These are phyloP conservation scores for Angomonas deanei DNA, from an alignment of 208 protist species.

Conservation along the genomic window DNA sequence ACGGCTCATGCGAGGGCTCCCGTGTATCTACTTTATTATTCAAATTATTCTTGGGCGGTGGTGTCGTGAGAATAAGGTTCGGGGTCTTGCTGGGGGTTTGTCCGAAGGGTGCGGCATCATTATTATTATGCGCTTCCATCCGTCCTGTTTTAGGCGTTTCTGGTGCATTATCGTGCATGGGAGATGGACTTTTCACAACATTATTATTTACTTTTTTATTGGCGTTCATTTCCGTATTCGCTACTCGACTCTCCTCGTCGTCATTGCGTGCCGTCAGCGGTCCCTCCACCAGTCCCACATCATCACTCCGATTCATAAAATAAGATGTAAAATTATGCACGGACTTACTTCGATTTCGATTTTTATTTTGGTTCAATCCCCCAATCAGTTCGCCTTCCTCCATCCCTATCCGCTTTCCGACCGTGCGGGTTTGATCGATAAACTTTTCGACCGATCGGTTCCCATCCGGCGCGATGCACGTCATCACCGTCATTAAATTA, in stretches of 20 bases:
- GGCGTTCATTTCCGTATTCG: too few relatives aligned
- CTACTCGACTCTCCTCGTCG: too few relatives aligned
- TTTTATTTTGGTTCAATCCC: background rate
- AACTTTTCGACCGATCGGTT: constrained; percentile 20
- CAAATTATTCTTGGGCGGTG: background rate
- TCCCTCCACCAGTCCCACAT: background rate
- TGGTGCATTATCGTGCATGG: background rate
- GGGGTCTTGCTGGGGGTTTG: background rate
- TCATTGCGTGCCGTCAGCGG: background rate
- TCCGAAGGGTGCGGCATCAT: background rate
- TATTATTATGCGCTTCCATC: background rate
- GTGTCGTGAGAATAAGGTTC: too few relatives aligned
- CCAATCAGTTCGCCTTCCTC: background rate
- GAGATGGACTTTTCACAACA: too few relatives aligned
- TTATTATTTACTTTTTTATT: too few relatives aligned
- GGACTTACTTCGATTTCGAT: background rate
- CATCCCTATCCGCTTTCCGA: background rate
- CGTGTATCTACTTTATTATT: background rate
- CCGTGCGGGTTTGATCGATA: constrained; percentile 5
- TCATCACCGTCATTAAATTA: constrained; percentile 30
- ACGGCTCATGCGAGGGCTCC: background rate
- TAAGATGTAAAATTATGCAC: background rate
- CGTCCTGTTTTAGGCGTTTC: background rate
- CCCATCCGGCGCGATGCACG: constrained; percentile 34
- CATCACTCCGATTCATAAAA: background rate